Evolutionary conservation across 768 basidiomycete genomes (phyloP).

Genomic region (Pleurotus djamor): DNA sequence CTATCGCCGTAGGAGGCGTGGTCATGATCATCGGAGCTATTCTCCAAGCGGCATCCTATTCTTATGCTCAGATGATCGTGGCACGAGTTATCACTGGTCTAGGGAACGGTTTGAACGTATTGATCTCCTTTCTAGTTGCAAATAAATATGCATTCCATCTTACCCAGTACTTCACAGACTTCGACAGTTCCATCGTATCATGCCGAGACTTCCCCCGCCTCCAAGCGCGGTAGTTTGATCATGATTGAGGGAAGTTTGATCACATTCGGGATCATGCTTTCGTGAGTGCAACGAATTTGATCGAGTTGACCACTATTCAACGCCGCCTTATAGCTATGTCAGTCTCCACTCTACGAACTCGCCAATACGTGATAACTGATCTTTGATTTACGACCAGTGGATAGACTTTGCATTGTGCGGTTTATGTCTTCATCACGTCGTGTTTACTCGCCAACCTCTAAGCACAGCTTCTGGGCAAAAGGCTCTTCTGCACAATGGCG

Average conservation of each 20-base stretch:
- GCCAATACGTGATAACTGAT: neutral
- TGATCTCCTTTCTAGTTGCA: neutral
- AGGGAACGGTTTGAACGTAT: conserved; percentile 1
- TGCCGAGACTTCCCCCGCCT: conserved; percentile 48
- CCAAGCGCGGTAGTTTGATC: conserved; percentile 45
- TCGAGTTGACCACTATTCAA: neutral
- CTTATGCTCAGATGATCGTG: conserved; percentile 46
- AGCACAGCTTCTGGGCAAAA: conserved; percentile 46
- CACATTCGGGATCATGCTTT: neutral
- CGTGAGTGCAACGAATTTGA: neutral
- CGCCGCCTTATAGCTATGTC: conserved; percentile 21
- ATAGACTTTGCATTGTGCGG: conserved; percentile 60
- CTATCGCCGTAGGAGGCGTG: conserved; percentile 45
- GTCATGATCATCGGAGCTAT: conserved; percentile 54
- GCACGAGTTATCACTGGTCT: conserved; percentile 44
- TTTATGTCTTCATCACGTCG: neutral
- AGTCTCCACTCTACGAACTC: neutral
- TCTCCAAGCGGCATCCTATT: conserved; percentile 43
- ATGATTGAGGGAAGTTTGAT: conserved; percentile 33
- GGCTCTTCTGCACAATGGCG: conserved; percentile 59
- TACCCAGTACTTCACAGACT: conserved; percentile 35
- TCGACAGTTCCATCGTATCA: conserved; percentile 52
- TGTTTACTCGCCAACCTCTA: neutral
- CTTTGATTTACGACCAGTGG: conserved; percentile 36
- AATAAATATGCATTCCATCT: neutral